Evolutionary conservation across 495 filamentous ascomycete genomes (phyloP).

Genomic region (Aspergillus avenaceus): DNA sequence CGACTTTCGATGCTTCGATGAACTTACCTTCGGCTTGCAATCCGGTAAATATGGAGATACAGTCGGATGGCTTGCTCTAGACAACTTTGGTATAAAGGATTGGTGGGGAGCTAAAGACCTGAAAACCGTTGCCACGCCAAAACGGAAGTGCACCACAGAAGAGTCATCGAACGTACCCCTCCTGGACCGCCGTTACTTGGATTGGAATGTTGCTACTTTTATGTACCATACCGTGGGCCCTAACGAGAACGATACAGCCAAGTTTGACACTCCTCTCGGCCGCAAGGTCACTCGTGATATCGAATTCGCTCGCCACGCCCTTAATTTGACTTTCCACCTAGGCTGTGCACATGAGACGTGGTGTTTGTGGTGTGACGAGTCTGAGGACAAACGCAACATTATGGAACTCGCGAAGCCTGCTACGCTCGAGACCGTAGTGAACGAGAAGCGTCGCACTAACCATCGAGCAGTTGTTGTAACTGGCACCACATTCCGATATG

Average conservation of each 20-base stretch:
- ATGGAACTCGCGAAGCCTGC: neutral
- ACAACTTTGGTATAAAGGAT: slow-evolving; percentile 19
- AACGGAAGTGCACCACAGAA: neutral
- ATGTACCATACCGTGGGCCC: neutral
- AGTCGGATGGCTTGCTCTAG: slow-evolving; percentile 38
- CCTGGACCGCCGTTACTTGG: slow-evolving; percentile 3
- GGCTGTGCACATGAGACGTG: slow-evolving; percentile 1
- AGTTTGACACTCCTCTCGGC: slow-evolving; percentile 1
- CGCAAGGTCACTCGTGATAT: slow-evolving; percentile 1
- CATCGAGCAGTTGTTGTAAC: neutral
- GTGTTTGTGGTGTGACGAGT: neutral
- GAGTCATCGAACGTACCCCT: neutral
- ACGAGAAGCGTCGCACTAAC: neutral
- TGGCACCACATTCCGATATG: neutral
- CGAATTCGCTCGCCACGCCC: neutral
- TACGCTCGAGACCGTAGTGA: neutral
- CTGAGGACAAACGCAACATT: neutral
- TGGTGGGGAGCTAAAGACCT: neutral
- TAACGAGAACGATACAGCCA: neutral
- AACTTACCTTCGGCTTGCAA: slow-evolving; percentile 28
- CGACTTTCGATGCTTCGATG: slow-evolving; percentile 34
- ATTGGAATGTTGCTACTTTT: slow-evolving; percentile 4
- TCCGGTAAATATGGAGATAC: slow-evolving; percentile 42
- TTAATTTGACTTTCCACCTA: slow-evolving; percentile 1
- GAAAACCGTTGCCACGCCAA: neutral